phyloP scores from a whole-genome alignment of 495 filamentous ascomycete genomes.

The Parathielavia appendiculata region DNA sequence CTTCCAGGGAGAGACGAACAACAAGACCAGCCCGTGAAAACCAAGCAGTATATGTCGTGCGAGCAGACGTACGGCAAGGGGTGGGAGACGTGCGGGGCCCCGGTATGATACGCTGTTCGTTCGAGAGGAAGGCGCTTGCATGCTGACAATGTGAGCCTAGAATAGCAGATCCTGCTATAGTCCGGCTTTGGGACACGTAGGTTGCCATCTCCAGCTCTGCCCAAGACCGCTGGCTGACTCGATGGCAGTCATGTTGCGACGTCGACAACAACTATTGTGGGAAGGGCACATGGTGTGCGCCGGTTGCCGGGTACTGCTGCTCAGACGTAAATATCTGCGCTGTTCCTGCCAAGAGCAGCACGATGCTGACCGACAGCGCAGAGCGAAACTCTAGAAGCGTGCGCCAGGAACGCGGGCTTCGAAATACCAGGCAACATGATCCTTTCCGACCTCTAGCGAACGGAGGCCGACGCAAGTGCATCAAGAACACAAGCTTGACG shows the following conservation, averaged over 20 bases:
- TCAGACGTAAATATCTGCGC: slow-evolving; percentile 28
- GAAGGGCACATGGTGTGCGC: slow-evolving; percentile 37
- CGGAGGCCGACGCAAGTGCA: no score
- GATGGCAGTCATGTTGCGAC: slow-evolving; percentile 36
- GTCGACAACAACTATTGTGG: slow-evolving; percentile 37
- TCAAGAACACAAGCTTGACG: background rate
- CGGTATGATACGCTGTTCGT: slow-evolving; percentile 11
- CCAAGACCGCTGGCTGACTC: background rate
- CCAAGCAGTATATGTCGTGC: slow-evolving; percentile 29
- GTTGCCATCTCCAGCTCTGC: background rate
- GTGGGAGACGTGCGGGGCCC: slow-evolving; percentile 33
- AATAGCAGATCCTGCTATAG: slow-evolving; percentile 37
- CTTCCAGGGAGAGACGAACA: background rate
- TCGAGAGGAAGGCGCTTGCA: background rate
- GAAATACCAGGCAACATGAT: slow-evolving; percentile 17
- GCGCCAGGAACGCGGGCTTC: slow-evolving; percentile 37
- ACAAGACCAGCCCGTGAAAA: slow-evolving; percentile 2
- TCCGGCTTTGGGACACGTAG: slow-evolving; percentile 33
- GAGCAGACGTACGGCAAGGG: slow-evolving; percentile 36
- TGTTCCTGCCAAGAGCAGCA: background rate
- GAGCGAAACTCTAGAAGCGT: slow-evolving; percentile 36
- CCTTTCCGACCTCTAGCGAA: background rate
- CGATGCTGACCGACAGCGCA: slow-evolving; percentile 21
- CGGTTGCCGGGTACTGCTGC: slow-evolving; percentile 41
- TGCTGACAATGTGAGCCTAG: background rate